Conservation (phyloP, 1,139 yeast species). For the Wickerhamiella infanticola region DNA sequence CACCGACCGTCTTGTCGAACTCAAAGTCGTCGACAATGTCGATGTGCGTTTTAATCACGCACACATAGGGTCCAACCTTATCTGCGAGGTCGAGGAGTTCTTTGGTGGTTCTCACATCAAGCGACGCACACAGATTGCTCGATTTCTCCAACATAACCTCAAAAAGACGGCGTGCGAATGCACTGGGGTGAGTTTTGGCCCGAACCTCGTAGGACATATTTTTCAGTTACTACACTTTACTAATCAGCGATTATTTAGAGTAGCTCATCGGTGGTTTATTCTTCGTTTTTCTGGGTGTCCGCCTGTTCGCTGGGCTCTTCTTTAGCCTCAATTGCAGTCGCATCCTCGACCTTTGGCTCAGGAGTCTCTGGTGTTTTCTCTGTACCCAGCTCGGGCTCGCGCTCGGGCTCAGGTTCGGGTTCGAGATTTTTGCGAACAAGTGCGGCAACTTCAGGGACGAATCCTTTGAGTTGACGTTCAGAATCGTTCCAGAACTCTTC, state of each 20-base stretch:
- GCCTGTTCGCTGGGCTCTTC: too few relatives aligned
- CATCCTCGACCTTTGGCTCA: too few relatives aligned
- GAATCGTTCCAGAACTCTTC: slow-evolving; percentile 29
- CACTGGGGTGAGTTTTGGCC: slow-evolving; percentile 55
- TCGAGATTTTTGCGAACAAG: slow-evolving; percentile 5
- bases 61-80: slow-evolving; percentile 75
- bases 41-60: slow-evolving; percentile 86
- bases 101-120: slow-evolving; percentile 66
- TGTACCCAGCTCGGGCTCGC: background rate
- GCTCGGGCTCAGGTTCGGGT: background rate
- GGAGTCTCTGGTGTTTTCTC: background rate
- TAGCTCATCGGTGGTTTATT: too few relatives aligned
- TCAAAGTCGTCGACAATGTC: slow-evolving; percentile 85
- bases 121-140: slow-evolving; percentile 90
- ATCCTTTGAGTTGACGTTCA: slow-evolving; percentile 31
- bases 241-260: too few relatives aligned
- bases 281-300: too few relatives aligned
- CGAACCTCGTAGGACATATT: slow-evolving; percentile 41
- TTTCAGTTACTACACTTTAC: background rate
- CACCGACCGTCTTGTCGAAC: slow-evolving; percentile 60
- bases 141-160: slow-evolving; percentile 62
- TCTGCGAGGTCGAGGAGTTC: slow-evolving; percentile 65
- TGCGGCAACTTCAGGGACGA: slow-evolving; percentile 31
- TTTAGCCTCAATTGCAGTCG: too few relatives aligned
- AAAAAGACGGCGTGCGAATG: slow-evolving; percentile 65